phyloP scores from a whole-genome alignment of 495 filamentous ascomycete genomes.

The Lepidopterella palustris region DNA sequence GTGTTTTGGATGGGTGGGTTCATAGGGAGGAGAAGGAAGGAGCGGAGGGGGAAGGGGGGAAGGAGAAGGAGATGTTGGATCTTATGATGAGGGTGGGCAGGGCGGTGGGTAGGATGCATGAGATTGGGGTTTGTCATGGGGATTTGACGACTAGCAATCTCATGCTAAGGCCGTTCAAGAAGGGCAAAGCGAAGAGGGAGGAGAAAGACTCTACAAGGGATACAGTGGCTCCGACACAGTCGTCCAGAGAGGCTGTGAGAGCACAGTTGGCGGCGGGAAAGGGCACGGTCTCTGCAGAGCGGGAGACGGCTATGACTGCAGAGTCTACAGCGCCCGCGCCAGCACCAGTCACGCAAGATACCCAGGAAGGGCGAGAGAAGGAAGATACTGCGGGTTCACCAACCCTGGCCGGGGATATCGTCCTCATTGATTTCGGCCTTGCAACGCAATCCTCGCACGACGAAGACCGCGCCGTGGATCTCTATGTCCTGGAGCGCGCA shows the following conservation, averaged over 20 bases:
- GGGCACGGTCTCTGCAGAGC: constrained; percentile 6
- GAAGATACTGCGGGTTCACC: not conserved
- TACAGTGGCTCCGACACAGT: not conserved
- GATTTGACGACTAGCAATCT: constrained; percentile 97
- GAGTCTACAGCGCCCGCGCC: not conserved
- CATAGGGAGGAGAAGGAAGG: constrained; percentile 29
- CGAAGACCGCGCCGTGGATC: constrained; percentile 91
- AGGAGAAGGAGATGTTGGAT: constrained; percentile 42
- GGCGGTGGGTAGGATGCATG: constrained; percentile 75
- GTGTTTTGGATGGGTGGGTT: constrained; percentile 61
- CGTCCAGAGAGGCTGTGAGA: constrained; percentile 3
- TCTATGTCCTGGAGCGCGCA: constrained; percentile 96
- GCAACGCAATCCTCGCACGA: constrained; percentile 75
- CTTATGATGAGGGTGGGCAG: constrained; percentile 68
- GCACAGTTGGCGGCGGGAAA: not conserved
- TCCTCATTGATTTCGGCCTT: constrained; percentile 93
- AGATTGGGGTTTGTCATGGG: constrained; percentile 79
- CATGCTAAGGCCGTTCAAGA: constrained; percentile 55
- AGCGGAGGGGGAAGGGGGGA: constrained; percentile 31
- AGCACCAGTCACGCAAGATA: not conserved
- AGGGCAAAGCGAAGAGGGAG: constrained; percentile 14
- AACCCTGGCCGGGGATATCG: constrained; percentile 60
- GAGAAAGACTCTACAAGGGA: not conserved
- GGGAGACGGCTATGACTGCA: constrained; percentile 8
- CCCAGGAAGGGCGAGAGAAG: not conserved